Evolutionary conservation across 768 basidiomycete species (phyloP).

Genomic region (Russula sp.): DNA sequence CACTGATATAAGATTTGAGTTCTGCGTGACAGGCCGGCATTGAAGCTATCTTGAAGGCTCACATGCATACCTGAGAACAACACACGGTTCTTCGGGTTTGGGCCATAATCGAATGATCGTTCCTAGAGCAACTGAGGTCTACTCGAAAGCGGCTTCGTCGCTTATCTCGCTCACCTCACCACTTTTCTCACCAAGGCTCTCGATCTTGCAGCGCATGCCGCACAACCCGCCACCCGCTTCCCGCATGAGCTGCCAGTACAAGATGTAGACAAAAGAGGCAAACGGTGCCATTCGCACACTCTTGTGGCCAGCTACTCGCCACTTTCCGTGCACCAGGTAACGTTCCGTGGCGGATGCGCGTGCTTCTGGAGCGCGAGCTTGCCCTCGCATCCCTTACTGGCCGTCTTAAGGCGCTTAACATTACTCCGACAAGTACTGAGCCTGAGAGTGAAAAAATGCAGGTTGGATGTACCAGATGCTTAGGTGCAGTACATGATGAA

Average conservation of each 20-base stretch:
- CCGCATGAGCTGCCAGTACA: constrained; percentile 38
- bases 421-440: constrained; percentile 42
- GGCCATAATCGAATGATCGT: too few relatives aligned
- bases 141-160: constrained; percentile 27
- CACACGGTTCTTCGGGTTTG: too few relatives aligned
- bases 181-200: constrained; percentile 78
- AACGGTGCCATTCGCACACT: constrained; percentile 58
- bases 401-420: constrained; percentile 53
- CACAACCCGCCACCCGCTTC: constrained; percentile 36
- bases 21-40: too few relatives aligned
- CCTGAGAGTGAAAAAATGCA: constrained; percentile 32
- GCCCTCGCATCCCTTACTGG: constrained; percentile 79
- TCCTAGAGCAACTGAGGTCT: too few relatives aligned
- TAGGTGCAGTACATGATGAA: constrained; percentile 66
- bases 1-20: too few relatives aligned
- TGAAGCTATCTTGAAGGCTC: too few relatives aligned
- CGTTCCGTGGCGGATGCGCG: constrained; percentile 78
- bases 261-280: constrained; percentile 58
- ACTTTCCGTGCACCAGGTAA: constrained; percentile 81
- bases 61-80: too few relatives aligned
- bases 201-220: constrained; percentile 69
- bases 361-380: constrained; percentile 62
- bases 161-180: constrained; percentile 62
- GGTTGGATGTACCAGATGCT: constrained; percentile 47
- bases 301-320: constrained; percentile 64